A percentile compares a stretch with the other conserved stretches of the same genome.
Conservation (phyloP, 192 early-diverging fungal genomes). For the Mortierella antarctica region DNA sequence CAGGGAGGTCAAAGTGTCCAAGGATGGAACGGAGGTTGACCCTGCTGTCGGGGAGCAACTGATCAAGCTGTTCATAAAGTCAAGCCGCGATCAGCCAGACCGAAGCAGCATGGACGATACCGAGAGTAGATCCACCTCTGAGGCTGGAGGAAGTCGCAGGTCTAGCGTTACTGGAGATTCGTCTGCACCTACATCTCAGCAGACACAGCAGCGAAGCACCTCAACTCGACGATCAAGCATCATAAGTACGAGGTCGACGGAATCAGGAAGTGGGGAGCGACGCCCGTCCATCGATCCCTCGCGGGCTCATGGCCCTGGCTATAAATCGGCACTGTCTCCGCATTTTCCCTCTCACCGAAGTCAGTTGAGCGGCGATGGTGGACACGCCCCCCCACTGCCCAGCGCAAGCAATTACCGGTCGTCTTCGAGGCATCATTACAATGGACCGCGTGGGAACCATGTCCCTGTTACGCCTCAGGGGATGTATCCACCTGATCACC, state of each 20-base stretch:
- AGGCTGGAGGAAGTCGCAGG: slow-evolving; percentile 23
- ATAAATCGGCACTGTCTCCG: neutral
- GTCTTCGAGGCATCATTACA: slow-evolving; percentile 7
- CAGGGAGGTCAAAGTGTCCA: slow-evolving; percentile 60
- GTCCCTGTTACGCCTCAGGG: slow-evolving; percentile 7
- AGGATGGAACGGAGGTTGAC: slow-evolving; percentile 62
- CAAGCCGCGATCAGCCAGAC: slow-evolving; percentile 4
- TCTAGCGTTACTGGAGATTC: slow-evolving; percentile 32
- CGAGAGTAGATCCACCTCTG: slow-evolving; percentile 26
- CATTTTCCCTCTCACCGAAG: slow-evolving; percentile 2
- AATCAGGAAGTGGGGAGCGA: slow-evolving; percentile 22
- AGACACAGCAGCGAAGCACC: slow-evolving; percentile 7
- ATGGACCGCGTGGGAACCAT: slow-evolving; percentile 13
- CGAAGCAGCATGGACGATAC: slow-evolving; percentile 15
- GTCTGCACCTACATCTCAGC: slow-evolving; percentile 2
- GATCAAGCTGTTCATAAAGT: slow-evolving; percentile 50
- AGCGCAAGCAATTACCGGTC: neutral
- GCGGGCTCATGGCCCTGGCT: slow-evolving; percentile 5
- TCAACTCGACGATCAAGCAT: slow-evolving; percentile 42
- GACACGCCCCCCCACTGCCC: neutral
- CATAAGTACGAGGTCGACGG: slow-evolving; percentile 29
- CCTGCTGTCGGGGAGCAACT: slow-evolving; percentile 54
- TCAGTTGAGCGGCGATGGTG: slow-evolving; percentile 20
- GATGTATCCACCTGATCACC: slow-evolving; percentile 7
- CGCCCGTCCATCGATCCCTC: slow-evolving; percentile 26